Base-by-base conservation (phyloP, 768 basidiomycete species). In the Suillus paluster region DNA sequence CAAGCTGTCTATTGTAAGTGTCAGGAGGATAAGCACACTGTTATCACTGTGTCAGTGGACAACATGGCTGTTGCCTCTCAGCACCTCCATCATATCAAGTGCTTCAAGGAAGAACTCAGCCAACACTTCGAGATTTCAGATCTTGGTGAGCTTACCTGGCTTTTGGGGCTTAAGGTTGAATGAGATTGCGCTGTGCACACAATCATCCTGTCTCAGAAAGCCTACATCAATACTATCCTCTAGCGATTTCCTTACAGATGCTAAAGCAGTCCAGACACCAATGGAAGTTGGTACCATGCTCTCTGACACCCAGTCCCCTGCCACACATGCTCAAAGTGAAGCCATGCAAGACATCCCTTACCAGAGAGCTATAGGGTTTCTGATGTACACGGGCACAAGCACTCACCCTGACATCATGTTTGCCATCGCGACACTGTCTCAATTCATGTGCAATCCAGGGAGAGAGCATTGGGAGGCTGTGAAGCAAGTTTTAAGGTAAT, bases 351-450 rank as follows among this genome's bases (percentile, higher is more conserved):
- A 36, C 12, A 11, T 36, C 36, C 46, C 55, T 56, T 79, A 79
- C 49, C 59, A 67, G 11, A 63, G 71, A 27, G 71, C 67, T 17
- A 62, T 79, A 27, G 72, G 78, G 1, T 64, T 70, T 2, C 68
- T 80, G 8, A 76, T 75, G 69, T 78, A 79, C 60, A 58, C 67
- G 0, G 63, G 75, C 2, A 61, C 76, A 21, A 67, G 67, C 25
- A 79, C 77, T 5, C 62, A 64, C 3, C 79, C 77, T 3, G 74
- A 79, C 53, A 77, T 79, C 27, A 56, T 69, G 0, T 77, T 68
- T 56, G 66, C 78, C 2, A 69, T 78, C 14, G 49, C 27, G 17
- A 34, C 42, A 2, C 33, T 60, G 1, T 30, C 48, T 2, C 19
- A 34, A 7, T 52, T 60, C 23, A 60, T 38, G 19, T 10, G 21